phyloP scores from a whole-genome alignment of 2,329 filamentous ascomycete genomes.

The Penicillium sp. region DNA sequence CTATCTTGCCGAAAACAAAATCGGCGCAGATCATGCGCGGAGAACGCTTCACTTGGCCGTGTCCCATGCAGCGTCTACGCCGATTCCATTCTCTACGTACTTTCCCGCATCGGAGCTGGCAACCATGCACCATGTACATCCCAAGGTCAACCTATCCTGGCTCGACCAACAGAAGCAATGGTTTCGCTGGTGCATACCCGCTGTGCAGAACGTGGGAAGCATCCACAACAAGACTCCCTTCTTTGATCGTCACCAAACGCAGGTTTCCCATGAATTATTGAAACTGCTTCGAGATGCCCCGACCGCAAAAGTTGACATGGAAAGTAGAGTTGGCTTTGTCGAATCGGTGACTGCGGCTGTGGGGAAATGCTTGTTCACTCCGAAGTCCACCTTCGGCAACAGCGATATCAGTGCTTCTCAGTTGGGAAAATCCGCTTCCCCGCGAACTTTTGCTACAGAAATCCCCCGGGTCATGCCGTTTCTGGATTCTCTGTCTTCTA shows the following conservation, averaged over 20 bases:
- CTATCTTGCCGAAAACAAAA: conserved; percentile 32
- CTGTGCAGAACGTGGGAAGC: conserved; percentile 18
- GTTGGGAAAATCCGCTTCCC: conserved; percentile 28
- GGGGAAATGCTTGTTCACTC: conserved; percentile 38
- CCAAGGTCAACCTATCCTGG: conserved; percentile 25
- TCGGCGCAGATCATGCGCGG: conserved; percentile 29
- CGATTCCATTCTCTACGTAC: conserved; percentile 34
- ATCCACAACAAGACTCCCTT: conserved; percentile 19
- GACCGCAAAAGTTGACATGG: background rate
- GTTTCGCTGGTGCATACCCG: conserved; percentile 36
- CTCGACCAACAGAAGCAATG: conserved; percentile 31
- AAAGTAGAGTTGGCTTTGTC: conserved; percentile 12
- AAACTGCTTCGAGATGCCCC: conserved; percentile 24
- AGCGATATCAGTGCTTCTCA: conserved; percentile 25
- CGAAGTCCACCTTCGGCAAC: conserved; percentile 19
- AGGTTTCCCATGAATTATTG: conserved; percentile 30
- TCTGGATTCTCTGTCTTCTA: conserved; percentile 22
- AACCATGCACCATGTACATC: conserved; percentile 22
- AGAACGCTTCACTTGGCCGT: conserved; percentile 33
- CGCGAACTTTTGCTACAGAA: conserved; percentile 31
- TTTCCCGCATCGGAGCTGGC: conserved; percentile 26
- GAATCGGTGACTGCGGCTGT: conserved; percentile 36
- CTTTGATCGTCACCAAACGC: conserved; percentile 29
- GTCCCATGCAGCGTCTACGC: conserved; percentile 14
- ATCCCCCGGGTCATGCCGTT: conserved; percentile 32